These are phyloP conservation scores for Aspergillus kassunensis DNA, from an alignment of 495 filamentous ascomycete genomes.

Conservation along the genomic window DNA sequence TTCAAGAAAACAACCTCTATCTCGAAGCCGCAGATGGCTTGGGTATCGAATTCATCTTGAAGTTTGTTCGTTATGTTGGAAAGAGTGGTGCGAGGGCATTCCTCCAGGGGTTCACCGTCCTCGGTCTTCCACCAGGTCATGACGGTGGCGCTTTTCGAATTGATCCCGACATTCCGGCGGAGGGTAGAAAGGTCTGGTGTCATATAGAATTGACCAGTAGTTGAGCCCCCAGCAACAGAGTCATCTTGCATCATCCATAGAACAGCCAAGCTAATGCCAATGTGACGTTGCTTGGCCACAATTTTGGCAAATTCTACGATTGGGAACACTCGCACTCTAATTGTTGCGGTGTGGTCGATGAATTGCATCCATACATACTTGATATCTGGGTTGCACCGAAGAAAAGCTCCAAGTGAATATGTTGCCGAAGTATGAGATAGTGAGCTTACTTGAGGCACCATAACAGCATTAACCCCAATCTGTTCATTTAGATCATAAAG, in stretches of 20 bases:
- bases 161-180: conserved; percentile 45
- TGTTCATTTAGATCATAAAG: conserved; percentile 52
- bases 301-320: conserved; percentile 59
- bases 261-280: conserved; percentile 52
- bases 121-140: conserved; percentile 55
- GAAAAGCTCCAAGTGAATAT: conserved; percentile 21
- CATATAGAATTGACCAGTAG: conserved; percentile 58
- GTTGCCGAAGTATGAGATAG: not conserved
- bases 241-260: conserved; percentile 55
- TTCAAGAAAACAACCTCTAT: conserved; percentile 30
- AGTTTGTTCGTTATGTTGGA: conserved; percentile 43
- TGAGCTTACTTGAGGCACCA: not conserved
- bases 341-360: conserved; percentile 70
- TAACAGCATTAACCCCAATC: conserved; percentile 6
- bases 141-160: conserved; percentile 49
- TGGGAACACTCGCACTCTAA: conserved; percentile 67
- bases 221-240: conserved; percentile 29
- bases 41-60: conserved; percentile 77
- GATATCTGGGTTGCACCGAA: conserved; percentile 26
- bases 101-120: conserved; percentile 24
- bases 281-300: conserved; percentile 46
- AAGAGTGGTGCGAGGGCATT: conserved; percentile 59
- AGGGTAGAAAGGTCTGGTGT: conserved; percentile 59
- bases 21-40: conserved; percentile 66
- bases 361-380: conserved; percentile 71